Evolutionary conservation across 2,329 filamentous ascomycete genomes (phyloP), one percentile per base, ranked within the genome.

Genomic region (Colletotrichum agaves): DNA sequence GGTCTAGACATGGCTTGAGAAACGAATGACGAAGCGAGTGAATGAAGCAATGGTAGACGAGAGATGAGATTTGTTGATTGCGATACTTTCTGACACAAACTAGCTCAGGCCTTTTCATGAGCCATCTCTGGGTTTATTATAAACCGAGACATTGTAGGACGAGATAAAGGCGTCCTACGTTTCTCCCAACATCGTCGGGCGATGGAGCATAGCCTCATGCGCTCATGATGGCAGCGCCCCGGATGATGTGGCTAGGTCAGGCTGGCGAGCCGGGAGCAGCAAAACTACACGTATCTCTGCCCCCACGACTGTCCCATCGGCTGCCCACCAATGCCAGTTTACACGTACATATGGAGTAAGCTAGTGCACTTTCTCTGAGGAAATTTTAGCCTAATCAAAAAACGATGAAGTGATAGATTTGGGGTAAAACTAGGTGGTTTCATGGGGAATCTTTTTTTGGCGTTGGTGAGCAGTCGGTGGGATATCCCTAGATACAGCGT

Each of bases 1-100:
- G 63, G 33, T 41, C 41, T 37, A 62, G 67, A 60, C 67, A 67
- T 69, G 21, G 5, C 10, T 23, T 5, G 8, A n/a, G 35, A 39
- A 62, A 56, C 59, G 44, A 67, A 43, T 15, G 67, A 47, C 37
- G 37, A 27, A 70, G 23, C 67, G 63, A 70, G 58, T 50, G 60
- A 31, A 41, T 10, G 2, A 15, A 33, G 47, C 11, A 13, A 58
- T 15, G 39, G 58, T 43, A 33, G 52, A 64, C 27, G 6, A 13
- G 44, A 41, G 33, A 52, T 17, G 53, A 27, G 5, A 27, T 7
- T 7, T 43, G 52, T 41, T 59, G 46, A 59, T 55, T 21, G 15
- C 12, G 15, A 49, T 19, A 44, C 27, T 50, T 31, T 52, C 21
- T 58, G 49, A 53, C 37, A 21, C 27, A 27, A 27, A 7, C 3